Percentiles rank a stretch among this genome's conserved stretches.
Evolutionary conservation across 2,329 filamentous ascomycete species (phyloP).

Genomic region (Cladosporium phlei): DNA sequence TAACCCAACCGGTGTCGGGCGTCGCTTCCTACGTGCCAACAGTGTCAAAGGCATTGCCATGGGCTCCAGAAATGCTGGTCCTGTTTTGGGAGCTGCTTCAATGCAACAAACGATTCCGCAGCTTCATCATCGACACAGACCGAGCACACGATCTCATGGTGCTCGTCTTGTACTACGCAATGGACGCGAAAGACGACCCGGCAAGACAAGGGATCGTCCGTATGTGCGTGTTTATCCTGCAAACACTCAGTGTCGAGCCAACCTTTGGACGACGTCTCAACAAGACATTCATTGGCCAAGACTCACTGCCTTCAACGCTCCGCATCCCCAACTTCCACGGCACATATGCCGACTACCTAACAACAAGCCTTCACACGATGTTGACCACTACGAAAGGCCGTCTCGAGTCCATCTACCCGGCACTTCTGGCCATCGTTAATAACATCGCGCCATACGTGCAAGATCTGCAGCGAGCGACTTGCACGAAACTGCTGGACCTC

Average conservation of each 20-base stretch:
- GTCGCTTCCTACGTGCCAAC: constrained; percentile 85
- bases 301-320: constrained; percentile 77
- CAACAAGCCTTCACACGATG: constrained; percentile 70
- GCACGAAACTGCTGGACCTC: constrained; percentile 78
- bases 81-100: constrained; percentile 96
- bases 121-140: constrained; percentile 95
- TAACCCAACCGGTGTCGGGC: constrained; percentile 88
- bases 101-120: constrained; percentile 94
- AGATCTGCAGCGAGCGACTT: constrained; percentile 67
- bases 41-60: constrained; percentile 72
- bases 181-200: constrained; percentile 80
- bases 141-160: constrained; percentile 89
- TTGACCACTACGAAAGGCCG: constrained; percentile 89
- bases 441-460: constrained; percentile 85
- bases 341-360: constrained; percentile 87
- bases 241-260: constrained; percentile 88
- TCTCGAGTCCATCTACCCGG: constrained; percentile 85
- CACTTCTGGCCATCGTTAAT: constrained; percentile 84
- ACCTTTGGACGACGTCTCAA: constrained; percentile 89
- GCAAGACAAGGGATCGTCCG: constrained; percentile 87
- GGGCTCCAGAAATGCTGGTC: constrained; percentile 93
- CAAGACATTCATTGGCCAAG: constrained; percentile 80
- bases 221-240: constrained; percentile 95
- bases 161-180: constrained; percentile 83
- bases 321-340: constrained; percentile 79